Base-by-base conservation (phyloP, 306 rosid genomes). In the Albizia julibrissin region DNA sequence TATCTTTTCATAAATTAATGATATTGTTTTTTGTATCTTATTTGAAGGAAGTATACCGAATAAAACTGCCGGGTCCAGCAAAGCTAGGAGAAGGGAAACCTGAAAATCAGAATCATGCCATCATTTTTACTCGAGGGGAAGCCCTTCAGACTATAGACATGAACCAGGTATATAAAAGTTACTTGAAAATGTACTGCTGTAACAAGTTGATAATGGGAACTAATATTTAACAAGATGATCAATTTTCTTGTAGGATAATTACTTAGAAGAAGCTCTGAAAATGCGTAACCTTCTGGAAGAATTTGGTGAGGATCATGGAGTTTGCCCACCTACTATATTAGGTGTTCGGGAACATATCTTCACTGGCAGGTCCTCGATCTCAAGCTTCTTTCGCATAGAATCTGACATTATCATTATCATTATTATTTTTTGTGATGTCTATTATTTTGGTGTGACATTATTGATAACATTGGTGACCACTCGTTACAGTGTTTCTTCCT, bases 251-350 rank as follows among this genome's bases (percentile, higher is more conserved):
- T 69, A 95, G 99, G 99, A 95, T 79, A 95, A 93, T 82, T 95
- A 95, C 91, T 87, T 93, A 88, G 99, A 95, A 89, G 99, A 95
- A 85, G 99, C 99, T 71, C 75, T 95, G 44, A 95, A 95, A 87
- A 95, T 95, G 99, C 92, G 99, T 61, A 93, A 95, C 91, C 98
- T 95, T 86, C 84, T 95, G 67, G 99, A 93, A 92, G 99, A 95
- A 87, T 93, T 93, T 82, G 87, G 84, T 37, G 93, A 92, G 91
- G 94, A 92, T 76, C 99, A 95, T 82, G 99, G 99, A 73, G 88
- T 95, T 76, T 97, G 97, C 81, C 87, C 91, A 49, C 96, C 99
- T 62, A 89, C 93, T 77, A 93, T 95, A 74, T 84, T 95, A 82
- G 99, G 99, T 82, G 98, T 93, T 79, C 97, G 99, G 67, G 99